Conservation (phyloP, 331 rosid genomes). For the Dryas integrifolia region DNA sequence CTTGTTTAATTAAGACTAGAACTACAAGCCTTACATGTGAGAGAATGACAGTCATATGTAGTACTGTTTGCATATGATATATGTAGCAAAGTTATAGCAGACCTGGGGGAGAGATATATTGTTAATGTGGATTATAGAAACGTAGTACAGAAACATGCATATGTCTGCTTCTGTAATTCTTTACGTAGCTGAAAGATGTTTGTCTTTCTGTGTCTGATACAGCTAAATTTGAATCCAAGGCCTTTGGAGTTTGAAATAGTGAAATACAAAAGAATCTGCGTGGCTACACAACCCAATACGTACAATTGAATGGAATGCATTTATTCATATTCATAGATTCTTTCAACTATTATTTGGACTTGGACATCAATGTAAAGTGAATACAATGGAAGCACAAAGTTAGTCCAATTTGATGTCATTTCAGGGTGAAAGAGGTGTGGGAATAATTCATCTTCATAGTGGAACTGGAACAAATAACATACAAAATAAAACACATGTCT, state of each 20-base stretch:
- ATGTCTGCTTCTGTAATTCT: neutral
- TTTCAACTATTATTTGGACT: neutral
- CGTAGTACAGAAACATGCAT: neutral
- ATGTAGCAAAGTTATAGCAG: no score
- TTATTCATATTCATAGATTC: no score
- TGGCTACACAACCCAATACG: neutral
- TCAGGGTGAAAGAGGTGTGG: constrained; percentile 7
- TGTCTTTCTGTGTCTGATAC: neutral
- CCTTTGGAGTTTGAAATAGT: neutral
- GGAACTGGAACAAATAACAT: neutral
- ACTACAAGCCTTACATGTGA: constrained; percentile 20
- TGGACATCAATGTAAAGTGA: neutral
- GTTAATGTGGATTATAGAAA: no score
- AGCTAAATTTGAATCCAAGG: constrained; percentile 15
- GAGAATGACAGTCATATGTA: neutral
- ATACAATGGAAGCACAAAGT: neutral
- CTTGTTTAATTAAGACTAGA: constrained; percentile 23
- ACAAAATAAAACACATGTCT: constrained; percentile 3
- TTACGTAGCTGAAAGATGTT: neutral
- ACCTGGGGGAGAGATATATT: no score
- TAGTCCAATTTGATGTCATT: constrained; percentile 14
- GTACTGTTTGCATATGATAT: constrained; percentile 1
- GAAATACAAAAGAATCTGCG: neutral
- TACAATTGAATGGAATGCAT: no score
- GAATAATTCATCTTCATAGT: constrained; percentile 2